Conservation (phyloP, 495 filamentous ascomycete genomes). For the Podospora conica region DNA sequence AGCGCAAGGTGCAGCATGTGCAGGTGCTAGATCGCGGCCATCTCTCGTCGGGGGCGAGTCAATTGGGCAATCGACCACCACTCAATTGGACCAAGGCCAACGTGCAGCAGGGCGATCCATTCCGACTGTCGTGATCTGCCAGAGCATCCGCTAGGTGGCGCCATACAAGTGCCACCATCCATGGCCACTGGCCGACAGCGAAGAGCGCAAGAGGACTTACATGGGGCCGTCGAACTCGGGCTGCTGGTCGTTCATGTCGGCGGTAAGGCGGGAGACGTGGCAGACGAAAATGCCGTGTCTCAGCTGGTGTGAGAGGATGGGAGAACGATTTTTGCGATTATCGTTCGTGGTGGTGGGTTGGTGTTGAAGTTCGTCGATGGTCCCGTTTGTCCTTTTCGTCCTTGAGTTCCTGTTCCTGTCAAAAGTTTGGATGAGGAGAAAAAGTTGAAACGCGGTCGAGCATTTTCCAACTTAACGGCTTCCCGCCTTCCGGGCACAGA, state of each 20-base stretch:
- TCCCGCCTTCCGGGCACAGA: background rate
- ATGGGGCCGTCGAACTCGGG: background rate
- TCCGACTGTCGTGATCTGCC: conserved; percentile 1
- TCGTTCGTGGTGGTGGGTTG: background rate
- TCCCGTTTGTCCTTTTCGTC: background rate
- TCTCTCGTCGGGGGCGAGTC: background rate
- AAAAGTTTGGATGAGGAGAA: background rate
- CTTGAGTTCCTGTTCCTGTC: background rate
- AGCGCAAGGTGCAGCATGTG: conserved; percentile 9
- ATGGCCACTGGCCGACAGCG: conserved; percentile 3
- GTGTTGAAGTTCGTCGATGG: background rate
- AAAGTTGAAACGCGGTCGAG: background rate
- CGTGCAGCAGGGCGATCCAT: conserved; percentile 1
- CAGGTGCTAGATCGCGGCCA: conserved; percentile 2
- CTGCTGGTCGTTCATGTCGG: conserved; percentile 9
- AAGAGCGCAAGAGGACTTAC: conserved; percentile 3
- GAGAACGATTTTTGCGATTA: background rate
- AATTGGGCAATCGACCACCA: background rate
- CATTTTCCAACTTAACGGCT: background rate
- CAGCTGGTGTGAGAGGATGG: background rate
- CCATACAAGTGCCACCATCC: background rate
- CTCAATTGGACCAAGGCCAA: background rate
- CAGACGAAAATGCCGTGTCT: background rate
- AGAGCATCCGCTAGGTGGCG: conserved; percentile 11
- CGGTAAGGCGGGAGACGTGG: conserved; percentile 4